Evolutionary conservation across 179 eudicot genomes (phyloP).

Genomic region (Actinidia chinensis): DNA sequence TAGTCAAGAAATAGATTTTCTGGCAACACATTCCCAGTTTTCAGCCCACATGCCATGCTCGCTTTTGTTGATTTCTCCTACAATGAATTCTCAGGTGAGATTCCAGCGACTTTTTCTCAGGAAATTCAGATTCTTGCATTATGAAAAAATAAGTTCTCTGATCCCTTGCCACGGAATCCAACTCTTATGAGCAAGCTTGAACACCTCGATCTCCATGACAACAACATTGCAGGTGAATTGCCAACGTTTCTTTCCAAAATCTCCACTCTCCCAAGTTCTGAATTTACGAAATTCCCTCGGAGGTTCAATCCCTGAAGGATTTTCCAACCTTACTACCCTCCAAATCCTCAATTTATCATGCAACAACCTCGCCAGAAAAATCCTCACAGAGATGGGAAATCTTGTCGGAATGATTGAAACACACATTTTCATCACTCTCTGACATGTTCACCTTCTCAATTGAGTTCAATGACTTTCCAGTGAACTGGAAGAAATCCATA

Average conservation of each 20-base stretch:
- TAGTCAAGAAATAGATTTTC: slow-evolving; percentile 54
- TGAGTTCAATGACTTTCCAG: slow-evolving; percentile 43
- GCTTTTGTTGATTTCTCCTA: slow-evolving; percentile 51
- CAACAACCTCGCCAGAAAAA: slow-evolving; percentile 37
- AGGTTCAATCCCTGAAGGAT: slow-evolving; percentile 41
- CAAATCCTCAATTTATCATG: slow-evolving; percentile 52
- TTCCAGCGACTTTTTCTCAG: slow-evolving; percentile 43
- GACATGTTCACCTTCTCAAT: slow-evolving; percentile 38
- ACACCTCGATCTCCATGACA: slow-evolving; percentile 61
- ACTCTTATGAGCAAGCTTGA: slow-evolving; percentile 37
- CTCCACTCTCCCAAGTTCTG: slow-evolving; percentile 41
- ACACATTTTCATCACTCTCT: slow-evolving; percentile 26
- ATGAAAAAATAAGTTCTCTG: slow-evolving; percentile 50
- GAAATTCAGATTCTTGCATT: slow-evolving; percentile 41
- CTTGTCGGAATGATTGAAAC: slow-evolving; percentile 46
- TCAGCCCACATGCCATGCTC: slow-evolving; percentile 41
- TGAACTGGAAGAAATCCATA: slow-evolving; percentile 53
- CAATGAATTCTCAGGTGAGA: slow-evolving; percentile 42
- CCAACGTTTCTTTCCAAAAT: slow-evolving; percentile 39
- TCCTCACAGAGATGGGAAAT: slow-evolving; percentile 39
- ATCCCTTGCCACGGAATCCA: slow-evolving; percentile 39
- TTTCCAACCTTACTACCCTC: slow-evolving; percentile 40
- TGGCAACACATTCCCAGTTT: slow-evolving; percentile 41
- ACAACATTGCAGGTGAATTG: slow-evolving; percentile 41
- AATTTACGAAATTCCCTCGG: slow-evolving; percentile 45